Evolutionary conservation across 2,329 filamentous ascomycete species (phyloP), one percentile per base, ranked within the genome.

Genomic region (Chaetothyriales sp.): DNA sequence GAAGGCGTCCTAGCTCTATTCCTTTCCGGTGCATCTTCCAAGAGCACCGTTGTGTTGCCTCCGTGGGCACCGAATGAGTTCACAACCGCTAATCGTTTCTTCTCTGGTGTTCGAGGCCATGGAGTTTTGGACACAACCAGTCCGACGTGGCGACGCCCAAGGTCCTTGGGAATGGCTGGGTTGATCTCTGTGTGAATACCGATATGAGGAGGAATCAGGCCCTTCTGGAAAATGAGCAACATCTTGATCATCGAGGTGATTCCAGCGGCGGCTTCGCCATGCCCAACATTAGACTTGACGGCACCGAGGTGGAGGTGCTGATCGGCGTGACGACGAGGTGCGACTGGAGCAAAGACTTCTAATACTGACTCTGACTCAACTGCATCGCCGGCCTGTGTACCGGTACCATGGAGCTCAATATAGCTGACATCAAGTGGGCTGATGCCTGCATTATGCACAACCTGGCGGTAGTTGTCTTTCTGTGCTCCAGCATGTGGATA

Each of bases 331-430:
- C 78, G 70, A 52, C 61, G 70, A 43, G 70, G 68, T 18, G 20
- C 20, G 56, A 73, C 65, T 49, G 70, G 68, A 45, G 77, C 79
- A 58, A 83, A 83, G 18, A 76, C 71, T 47, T 76, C 72, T 18
- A 80, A 79, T 47, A 93, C 83, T 0, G 83, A 87, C 1, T 79
- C 73, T 82, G 90, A 89, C 64, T 95, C 88, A 72, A 61, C 83
- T 79, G 0, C 80, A 79, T 70, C 66, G 39, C 65, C 67, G n/a
- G 62, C 65, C 51, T 69, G 67, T 8, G 67, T 70, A 2, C 66
- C 66, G 3, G 28, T 36, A 5, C 67, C 67, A 53, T 70, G 67
- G 58, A 69, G 62, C 53, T 69, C 66, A 22, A 69, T 62, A 47
- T 65, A 68, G 50, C 61, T 61, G 2, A 70, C 60, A 36, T 65